A percentile compares a stretch with the other conserved stretches of the same genome.
These are phyloP conservation scores for Bretschneidera sinensis DNA, from an alignment of 345 rosid genomes.

Conservation along the genomic window DNA sequence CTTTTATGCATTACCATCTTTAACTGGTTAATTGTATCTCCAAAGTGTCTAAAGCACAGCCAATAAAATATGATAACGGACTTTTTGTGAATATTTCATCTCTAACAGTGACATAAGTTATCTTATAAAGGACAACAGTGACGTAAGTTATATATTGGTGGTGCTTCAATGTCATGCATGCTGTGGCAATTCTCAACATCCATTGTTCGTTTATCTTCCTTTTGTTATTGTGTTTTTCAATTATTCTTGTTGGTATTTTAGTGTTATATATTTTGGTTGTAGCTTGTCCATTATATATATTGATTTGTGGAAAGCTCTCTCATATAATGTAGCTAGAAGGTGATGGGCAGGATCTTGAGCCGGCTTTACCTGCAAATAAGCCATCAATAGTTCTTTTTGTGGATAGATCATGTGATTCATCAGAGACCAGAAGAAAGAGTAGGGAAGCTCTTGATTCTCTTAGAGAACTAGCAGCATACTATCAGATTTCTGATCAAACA, in stretches of 20 bases:
- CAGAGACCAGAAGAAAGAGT: conserved; percentile 52
- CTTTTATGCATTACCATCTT: neutral
- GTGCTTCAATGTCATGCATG: neutral
- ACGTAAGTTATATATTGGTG: neutral
- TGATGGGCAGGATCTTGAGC: conserved; percentile 41
- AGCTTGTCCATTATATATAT: neutral
- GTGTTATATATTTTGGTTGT: neutral
- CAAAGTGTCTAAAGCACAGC: neutral
- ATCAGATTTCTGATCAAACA: conserved; percentile 28
- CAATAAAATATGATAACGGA: too few species aligned
- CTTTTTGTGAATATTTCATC: too few species aligned
- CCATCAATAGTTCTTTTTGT: conserved; percentile 80
- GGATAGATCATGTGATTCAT: conserved; percentile 63
- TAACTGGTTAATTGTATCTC: neutral
- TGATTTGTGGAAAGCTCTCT: neutral
- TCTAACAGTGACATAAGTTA: neutral
- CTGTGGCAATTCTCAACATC: neutral
- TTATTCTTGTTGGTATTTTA: too few species aligned
- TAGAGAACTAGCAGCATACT: conserved; percentile 55
- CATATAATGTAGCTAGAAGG: conserved; percentile 54
- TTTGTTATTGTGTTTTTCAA: neutral
- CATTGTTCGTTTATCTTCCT: neutral
- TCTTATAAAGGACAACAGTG: too few species aligned
- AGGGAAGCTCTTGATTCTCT: conserved; percentile 57
- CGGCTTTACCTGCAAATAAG: conserved; percentile 56